Evolutionary conservation across 805 yeast species (phyloP), one percentile per base, ranked within the genome.

Genomic region (Pichia exigua): DNA sequence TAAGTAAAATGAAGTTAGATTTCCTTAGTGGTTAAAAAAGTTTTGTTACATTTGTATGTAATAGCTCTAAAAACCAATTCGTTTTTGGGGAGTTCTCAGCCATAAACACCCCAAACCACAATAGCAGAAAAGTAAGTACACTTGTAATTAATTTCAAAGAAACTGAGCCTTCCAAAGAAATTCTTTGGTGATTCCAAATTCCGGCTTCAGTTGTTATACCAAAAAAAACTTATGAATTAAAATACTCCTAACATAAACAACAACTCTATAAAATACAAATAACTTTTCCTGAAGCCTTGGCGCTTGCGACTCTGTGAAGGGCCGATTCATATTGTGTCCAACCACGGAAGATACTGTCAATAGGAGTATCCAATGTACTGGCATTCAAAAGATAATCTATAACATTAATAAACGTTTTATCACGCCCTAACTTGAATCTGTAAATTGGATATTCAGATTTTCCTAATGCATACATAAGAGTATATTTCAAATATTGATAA

Each of bases 211-310:
- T 7, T 24, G 26, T 24, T 24, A 24, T 24, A n/a, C n/a, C n/a
- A n/a, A n/a, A n/a, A n/a, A n/a, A n/a, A n/a, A n/a, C n/a, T n/a
- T n/a, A n/a, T n/a, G n/a, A n/a, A n/a, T n/a, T n/a, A n/a, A n/a
- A 26, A 30, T 30, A 11, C 35, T 30, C 17, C 10, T 24, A 24
- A 24, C 26, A 24, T 38, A 5, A 18, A n/a, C 22, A 38, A 20
- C 4, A 15, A 15, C 6, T 32, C 20, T 47, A 45, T 21, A 48
- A 22, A 10, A 49, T 48, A 24, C 52, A 48, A 17, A 89, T 76
- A 46, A 85, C 70, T 64, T 88, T 89, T 27, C 96, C 96, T 50
- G 75, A 77, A 11, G 83, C 81, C 46, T 64, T 69, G 49, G 78
- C 75, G 26, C 73, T 64, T 8, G 62, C 63, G 24, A 84, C 62